Evolutionary conservation across 2,329 filamentous ascomycete species (phyloP).

Genomic region (Claviceps citrina): DNA sequence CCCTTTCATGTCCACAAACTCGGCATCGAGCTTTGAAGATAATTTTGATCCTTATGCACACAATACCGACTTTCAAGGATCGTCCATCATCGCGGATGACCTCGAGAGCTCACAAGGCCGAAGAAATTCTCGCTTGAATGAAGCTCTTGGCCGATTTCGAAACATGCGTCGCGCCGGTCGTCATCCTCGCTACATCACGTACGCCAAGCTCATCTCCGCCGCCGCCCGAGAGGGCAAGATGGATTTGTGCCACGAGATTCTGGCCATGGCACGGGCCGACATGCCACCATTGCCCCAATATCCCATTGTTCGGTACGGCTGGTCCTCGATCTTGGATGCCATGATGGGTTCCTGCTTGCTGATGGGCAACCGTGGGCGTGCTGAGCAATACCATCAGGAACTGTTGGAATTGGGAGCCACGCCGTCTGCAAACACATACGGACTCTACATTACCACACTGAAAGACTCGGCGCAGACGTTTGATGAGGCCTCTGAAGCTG

Average conservation of each 20-base stretch:
- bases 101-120: conserved; percentile 68
- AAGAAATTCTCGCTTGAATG: conserved; percentile 57
- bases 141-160: conserved; percentile 69
- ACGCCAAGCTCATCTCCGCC: conserved; percentile 84
- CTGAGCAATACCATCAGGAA: conserved; percentile 81
- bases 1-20: conserved; percentile 38
- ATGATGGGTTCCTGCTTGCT: conserved; percentile 90
- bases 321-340: conserved; percentile 89
- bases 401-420: conserved; percentile 78
- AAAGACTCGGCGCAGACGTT: conserved; percentile 97
- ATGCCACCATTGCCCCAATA: conserved; percentile 76
- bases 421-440: conserved; percentile 93
- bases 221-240: conserved; percentile 75
- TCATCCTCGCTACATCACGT: conserved; percentile 89
- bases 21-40: conserved; percentile 55
- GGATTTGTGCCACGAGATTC: conserved; percentile 69
- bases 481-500: conserved; percentile 89
- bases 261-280: conserved; percentile 78
- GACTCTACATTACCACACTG: conserved; percentile 96
- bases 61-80: conserved; percentile 85
- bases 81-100: conserved; percentile 75
- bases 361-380: conserved; percentile 63
- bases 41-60: conserved; percentile 81
- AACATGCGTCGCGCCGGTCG: conserved; percentile 87
- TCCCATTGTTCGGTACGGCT: conserved; percentile 78